Percentiles rank a stretch among this genome's conserved stretches.
phyloP scores from a whole-genome alignment of 305 asterid genomes.

The Caryopteris hybrid region DNA sequence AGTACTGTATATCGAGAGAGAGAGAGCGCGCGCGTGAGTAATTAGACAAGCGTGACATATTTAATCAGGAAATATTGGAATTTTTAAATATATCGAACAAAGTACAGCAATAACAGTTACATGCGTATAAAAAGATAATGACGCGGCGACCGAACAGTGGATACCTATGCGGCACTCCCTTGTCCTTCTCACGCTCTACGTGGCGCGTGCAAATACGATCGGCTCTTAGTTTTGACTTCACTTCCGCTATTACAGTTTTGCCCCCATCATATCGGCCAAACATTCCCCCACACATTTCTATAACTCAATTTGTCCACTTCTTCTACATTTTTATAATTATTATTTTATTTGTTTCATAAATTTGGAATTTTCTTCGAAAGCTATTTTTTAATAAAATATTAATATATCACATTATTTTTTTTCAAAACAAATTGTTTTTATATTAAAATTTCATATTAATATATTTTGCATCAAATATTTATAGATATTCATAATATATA shows the following conservation, averaged over 20 bases:
- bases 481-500: too few species aligned
- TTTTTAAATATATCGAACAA: slow-evolving; percentile 6
- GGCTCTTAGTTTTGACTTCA: background rate
- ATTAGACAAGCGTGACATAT: background rate
- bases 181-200: slow-evolving; percentile 16
- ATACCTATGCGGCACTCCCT: background rate
- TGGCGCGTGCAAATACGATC: slow-evolving; percentile 18
- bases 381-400: too few species aligned
- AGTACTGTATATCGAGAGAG: background rate
- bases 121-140: slow-evolving; percentile 12
- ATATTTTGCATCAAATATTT: too few species aligned
- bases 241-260: too few species aligned
- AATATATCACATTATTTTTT: too few species aligned
- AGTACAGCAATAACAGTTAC: slow-evolving; percentile 7
- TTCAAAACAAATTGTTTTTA: too few species aligned
- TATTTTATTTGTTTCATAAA: too few species aligned
- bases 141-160: slow-evolving; percentile 42
- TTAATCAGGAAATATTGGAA: background rate
- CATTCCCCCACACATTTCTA: background rate
- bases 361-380: too few species aligned
- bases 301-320: background rate
- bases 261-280: too few species aligned
- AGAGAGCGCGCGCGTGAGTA: background rate
- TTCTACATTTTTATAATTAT: too few species aligned
- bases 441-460: too few species aligned